These are phyloP conservation scores for Mortierella sp. DNA, from an alignment of 371 early-diverging fungal species.

Conservation along the genomic window DNA sequence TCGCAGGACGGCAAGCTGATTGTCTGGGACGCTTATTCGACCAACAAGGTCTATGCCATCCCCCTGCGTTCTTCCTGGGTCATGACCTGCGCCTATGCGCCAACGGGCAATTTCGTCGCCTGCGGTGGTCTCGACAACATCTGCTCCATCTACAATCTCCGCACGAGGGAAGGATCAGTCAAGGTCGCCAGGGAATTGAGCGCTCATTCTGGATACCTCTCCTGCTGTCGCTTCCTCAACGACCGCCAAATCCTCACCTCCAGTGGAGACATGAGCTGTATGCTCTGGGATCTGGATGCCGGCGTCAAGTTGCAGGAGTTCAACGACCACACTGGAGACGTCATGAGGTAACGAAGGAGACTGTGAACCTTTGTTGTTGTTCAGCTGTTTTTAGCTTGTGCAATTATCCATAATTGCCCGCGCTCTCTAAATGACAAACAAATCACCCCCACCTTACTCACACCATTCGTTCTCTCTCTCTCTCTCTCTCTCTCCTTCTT, in stretches of 20 bases:
- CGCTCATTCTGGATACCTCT: slow-evolving; percentile 97
- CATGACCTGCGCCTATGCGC: slow-evolving; percentile 99
- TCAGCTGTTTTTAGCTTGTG: too few relatives aligned
- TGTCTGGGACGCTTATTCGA: slow-evolving; percentile 98
- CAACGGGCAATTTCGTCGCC: slow-evolving; percentile 98
- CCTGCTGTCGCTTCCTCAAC: slow-evolving; percentile 95
- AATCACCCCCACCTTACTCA: neutral
- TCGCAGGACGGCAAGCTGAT: slow-evolving; percentile 99
- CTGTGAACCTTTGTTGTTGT: neutral
- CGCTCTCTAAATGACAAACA: slow-evolving; percentile 4
- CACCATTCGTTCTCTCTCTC: neutral
- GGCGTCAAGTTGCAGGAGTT: slow-evolving; percentile 95
- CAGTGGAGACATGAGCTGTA: slow-evolving; percentile 98
- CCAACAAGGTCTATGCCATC: slow-evolving; percentile 98
- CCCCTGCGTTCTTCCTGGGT: slow-evolving; percentile 99
- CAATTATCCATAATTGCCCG: neutral
- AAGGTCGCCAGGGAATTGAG: slow-evolving; percentile 95
- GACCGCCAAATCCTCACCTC: slow-evolving; percentile 96
- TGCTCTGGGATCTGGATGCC: slow-evolving; percentile 99
- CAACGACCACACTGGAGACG: slow-evolving; percentile 98
- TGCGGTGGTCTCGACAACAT: slow-evolving; percentile 99
- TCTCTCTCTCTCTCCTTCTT: neutral
- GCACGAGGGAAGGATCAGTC: slow-evolving; percentile 89
- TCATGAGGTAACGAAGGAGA: slow-evolving; percentile 84
- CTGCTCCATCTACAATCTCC: slow-evolving; percentile 96